Base-by-base conservation (phyloP, 768 basidiomycete genomes). In the Mycena galopus region DNA sequence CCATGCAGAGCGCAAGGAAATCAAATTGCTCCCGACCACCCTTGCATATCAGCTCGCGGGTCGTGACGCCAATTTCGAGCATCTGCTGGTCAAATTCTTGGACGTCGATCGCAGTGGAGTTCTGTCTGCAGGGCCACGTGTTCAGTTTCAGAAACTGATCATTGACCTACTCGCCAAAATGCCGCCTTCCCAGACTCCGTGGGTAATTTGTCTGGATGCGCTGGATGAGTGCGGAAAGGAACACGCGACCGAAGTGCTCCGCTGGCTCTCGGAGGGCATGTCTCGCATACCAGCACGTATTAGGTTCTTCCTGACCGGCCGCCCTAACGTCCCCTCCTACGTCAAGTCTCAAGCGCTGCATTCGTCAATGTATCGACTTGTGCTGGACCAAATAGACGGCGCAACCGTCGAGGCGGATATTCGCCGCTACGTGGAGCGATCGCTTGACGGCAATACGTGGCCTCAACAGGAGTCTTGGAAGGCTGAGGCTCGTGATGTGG, bases 191-290 rank as follows among this genome's bases (percentile, higher is more conserved):
- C 27, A 29, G 23, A 32, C 61, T 3, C 61, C 44, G 9, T 63
- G 61, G 61, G 30, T 63, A 19, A 63, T 63, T 50, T 63, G 61
- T 50, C 30, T 63, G 29, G 61, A 63, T 50, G 61, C 61, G 8
- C 61, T 63, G 21, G 61, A 63, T 50, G 61, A 63, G 16, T 63
- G 61, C 16, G 61, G 47, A 17, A 19, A 42, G 25, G 59, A 60
- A 23, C 35, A 42, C 58, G 35, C 37, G n/a, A 42, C 35, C 35
- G 56, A 57, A 44, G 42, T 50, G n/a, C 47, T 50, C 47, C 47
- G 47, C 19, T 61, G 59, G 39, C 37, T 42, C 12, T 44, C 37
- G 27, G 59, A 61, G 21, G 11, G 23, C 39, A 61, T 42, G 27
- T 27, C 37, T 44, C 59, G 29, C 17, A 61, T 42, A 27, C 59